A percentile compares a stretch with the other conserved stretches of the same genome.
phyloP scores from a whole-genome alignment of 2,329 filamentous ascomycete genomes.

The Rhynchosporium secalis region DNA sequence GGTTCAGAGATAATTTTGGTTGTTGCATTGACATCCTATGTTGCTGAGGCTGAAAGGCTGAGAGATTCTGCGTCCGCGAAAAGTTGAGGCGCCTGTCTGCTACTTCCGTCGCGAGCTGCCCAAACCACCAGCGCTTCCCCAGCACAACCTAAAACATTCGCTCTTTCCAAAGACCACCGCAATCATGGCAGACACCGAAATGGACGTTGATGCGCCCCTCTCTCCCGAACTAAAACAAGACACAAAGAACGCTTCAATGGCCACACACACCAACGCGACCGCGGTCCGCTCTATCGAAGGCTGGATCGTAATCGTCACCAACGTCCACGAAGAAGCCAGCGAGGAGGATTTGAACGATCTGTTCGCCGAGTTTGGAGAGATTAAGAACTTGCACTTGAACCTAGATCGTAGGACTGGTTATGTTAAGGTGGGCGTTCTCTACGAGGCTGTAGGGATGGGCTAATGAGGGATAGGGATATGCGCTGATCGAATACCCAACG shows the following conservation, averaged over 20 bases:
- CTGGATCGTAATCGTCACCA: constrained; percentile 85
- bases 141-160: not conserved
- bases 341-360: constrained; percentile 80
- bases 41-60: constrained; percentile 6
- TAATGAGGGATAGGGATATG: constrained; percentile 64
- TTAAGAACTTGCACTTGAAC: constrained; percentile 84
- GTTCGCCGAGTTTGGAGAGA: constrained; percentile 82
- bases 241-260: constrained; percentile 63
- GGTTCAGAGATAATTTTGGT: not conserved
- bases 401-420: constrained; percentile 81
- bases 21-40: not conserved
- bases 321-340: constrained; percentile 83
- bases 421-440: constrained; percentile 65
- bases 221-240: constrained; percentile 52
- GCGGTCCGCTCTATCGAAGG: constrained; percentile 86
- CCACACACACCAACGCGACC: constrained; percentile 71
- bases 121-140: not conserved
- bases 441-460: not conserved
- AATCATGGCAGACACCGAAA: constrained; percentile 48
- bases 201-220: constrained; percentile 45
- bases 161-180: not conserved
- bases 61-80: not conserved
- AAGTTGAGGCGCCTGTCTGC: not conserved
- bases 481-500: constrained; percentile 80
- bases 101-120: not conserved